Base-by-base conservation (phyloP, 768 basidiomycete genomes). In the Rubroboletus pulcherrimus region DNA sequence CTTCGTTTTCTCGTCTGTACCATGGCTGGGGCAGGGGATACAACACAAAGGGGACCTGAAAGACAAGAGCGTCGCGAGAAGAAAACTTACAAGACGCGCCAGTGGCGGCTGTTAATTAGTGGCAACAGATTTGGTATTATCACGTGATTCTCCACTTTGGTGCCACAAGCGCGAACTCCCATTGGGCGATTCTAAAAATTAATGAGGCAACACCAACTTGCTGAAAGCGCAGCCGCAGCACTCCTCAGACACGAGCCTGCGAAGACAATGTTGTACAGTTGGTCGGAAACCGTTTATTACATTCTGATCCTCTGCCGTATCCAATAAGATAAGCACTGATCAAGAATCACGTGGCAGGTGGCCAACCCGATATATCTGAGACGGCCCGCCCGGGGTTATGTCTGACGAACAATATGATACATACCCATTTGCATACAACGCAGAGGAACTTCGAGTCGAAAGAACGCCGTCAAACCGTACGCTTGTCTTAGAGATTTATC, bases 91-190 rank as follows among this genome's bases (percentile, higher is more conserved):
- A 58, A 45, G 57, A 58, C 61, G 60, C 62, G 67, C 51, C 10
- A 21, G 53, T 41, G 29, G 34, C 19, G 21, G 29, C 52, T 46
- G 21, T 53, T 55, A 59, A 70, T 70, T 69, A 52, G 66, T 66
- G 69, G 66, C 60, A 63, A 40, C 55, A 31, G 3, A 56, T 47
- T 45, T 35, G 41, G 48, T 21, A 7, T 1, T 2, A 10, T 62
- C 70, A 70, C 70, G 68, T 71, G 70, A 31, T 30, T 1, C 7
- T 3, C n/a, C 6, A 3, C 19, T 34, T 39, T 42, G 41, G 41
- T 34, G 70, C 66, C 67, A 72, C 69, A 71, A 57, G 51, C 69
- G 70, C 71, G 66, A 61, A 46, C 21, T 31, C 38, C 38, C 19
- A 44, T 41, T 39, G 33, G 48, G 37, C 19, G 10, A 1, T 47